A percentile compares a stretch with the other conserved stretches of the same genome.
Conservation (phyloP, 371 early-diverging fungal species). For the Mortierella sp. region DNA sequence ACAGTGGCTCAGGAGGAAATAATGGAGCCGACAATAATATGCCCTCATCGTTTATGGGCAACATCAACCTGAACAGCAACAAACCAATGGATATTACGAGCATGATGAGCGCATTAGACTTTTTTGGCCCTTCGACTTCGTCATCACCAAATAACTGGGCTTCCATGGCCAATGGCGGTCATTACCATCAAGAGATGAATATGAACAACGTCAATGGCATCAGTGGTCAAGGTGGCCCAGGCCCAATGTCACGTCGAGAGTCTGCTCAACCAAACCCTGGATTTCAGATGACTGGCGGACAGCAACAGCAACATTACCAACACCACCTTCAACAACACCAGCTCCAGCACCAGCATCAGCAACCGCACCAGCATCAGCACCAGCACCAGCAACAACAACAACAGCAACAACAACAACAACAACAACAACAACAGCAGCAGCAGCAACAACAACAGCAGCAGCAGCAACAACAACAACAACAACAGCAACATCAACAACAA, state of each 20-base stretch:
- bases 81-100: conserved; percentile 40
- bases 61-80: conserved; percentile 14
- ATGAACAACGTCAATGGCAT: conserved; percentile 1
- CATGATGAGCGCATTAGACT: conserved; percentile 43
- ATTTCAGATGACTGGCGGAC: conserved; percentile 10
- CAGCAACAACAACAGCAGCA: conserved; percentile 16
- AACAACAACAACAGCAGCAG: conserved; percentile 24
- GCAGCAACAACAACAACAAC: conserved; percentile 30
- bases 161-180: conserved; percentile 19
- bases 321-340: conserved; percentile 24
- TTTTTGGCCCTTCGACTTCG: conserved; percentile 31
- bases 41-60: conserved; percentile 11
- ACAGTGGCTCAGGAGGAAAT: conserved; percentile 5
- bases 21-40: not conserved
- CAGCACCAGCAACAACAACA: not conserved
- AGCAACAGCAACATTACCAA: conserved; percentile 16
- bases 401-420: conserved; percentile 20
- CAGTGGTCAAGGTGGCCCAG: conserved; percentile 12
- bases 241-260: conserved; percentile 12
- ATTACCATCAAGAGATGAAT: conserved; percentile 21
- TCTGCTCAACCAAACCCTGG: conserved; percentile 15
- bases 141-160: conserved; percentile 34
- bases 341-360: conserved; percentile 18
- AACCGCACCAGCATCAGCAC: not conserved
- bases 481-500: conserved; percentile 12